Conservation (phyloP, 2,329 filamentous ascomycete genomes). For the Sporothrix brasiliensis region DNA sequence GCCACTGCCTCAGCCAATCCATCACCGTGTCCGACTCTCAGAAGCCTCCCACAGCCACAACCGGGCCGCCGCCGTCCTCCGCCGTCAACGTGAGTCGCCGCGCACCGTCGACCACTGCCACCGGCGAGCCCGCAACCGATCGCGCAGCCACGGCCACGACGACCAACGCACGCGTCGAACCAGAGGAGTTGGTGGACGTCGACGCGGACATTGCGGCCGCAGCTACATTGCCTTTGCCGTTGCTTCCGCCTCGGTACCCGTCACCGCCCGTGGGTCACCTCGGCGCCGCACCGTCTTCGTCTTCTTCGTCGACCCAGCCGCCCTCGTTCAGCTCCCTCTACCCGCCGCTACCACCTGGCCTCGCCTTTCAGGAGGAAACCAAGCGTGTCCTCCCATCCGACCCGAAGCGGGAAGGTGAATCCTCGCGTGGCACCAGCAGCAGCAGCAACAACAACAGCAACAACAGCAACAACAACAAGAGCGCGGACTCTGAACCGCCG, state of each 20-base stretch:
- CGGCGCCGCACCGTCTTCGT: slow-evolving; percentile 13
- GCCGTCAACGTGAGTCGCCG: slow-evolving; percentile 7
- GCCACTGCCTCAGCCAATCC: not conserved
- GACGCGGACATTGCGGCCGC: not conserved
- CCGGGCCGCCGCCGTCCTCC: slow-evolving; percentile 31
- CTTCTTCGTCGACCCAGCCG: slow-evolving; percentile 42
- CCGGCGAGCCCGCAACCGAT: slow-evolving; percentile 5
- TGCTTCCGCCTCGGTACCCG: slow-evolving; percentile 14
- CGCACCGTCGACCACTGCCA: not conserved
- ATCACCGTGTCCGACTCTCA: slow-evolving; percentile 35
- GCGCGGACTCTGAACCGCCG: slow-evolving; percentile 85
- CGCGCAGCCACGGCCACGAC: not conserved
- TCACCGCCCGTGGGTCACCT: not conserved
- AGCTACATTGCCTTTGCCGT: not conserved
- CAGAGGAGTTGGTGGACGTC: slow-evolving; percentile 11
- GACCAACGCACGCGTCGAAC: slow-evolving; percentile 9
- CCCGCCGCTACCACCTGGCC: slow-evolving; percentile 43
- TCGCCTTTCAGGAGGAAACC: slow-evolving; percentile 65
- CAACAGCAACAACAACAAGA: slow-evolving; percentile 54
- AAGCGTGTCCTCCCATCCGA: slow-evolving; percentile 83
- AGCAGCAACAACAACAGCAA: slow-evolving; percentile 28
- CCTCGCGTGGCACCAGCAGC: slow-evolving; percentile 52
- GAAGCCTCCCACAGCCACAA: slow-evolving; percentile 16
- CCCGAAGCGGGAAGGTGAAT: slow-evolving; percentile 66
- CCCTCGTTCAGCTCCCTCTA: slow-evolving; percentile 66